phyloP scores from a whole-genome alignment of 139 green algal genomes.

The Coccomyxa sp. region DNA sequence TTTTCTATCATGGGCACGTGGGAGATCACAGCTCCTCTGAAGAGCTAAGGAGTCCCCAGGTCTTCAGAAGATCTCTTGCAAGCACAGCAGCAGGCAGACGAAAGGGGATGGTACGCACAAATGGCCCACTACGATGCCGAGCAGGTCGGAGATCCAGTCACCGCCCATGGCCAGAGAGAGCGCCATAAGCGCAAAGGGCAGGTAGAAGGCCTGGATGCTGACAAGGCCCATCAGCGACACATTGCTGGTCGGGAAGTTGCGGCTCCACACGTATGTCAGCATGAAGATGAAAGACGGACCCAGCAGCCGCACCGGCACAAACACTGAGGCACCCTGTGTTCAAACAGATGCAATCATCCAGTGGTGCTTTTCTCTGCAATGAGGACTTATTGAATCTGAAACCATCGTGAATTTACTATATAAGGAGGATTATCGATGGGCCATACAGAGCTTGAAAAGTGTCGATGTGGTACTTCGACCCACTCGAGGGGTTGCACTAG shows the following conservation, averaged over 20 bases:
- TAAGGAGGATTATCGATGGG: no score
- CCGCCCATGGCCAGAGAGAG: conserved; percentile 44
- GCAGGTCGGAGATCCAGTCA: conserved; percentile 24
- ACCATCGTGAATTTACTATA: no score
- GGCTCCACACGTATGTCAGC: conserved; percentile 70
- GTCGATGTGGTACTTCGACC: no score
- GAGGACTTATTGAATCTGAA: background rate
- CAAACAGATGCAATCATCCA: conserved; percentile 21
- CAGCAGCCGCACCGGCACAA: conserved; percentile 31
- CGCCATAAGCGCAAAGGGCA: conserved; percentile 56
- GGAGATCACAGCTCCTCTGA: no score
- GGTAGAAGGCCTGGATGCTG: conserved; percentile 44
- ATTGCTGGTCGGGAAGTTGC: conserved; percentile 25
- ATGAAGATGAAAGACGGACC: conserved; percentile 53
- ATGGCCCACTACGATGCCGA: conserved; percentile 58
- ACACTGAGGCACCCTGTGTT: background rate
- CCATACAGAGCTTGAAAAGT: no score
- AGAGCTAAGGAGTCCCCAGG: no score
- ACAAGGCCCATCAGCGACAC: conserved; percentile 55
- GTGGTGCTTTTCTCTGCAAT: background rate
- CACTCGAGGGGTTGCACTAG: no score
- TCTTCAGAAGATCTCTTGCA: no score
- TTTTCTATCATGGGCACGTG: no score
- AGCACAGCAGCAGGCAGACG: no score
- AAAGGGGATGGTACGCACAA: conserved; percentile 19